phyloP scores from a whole-genome alignment of 78 protist species.

The Dictyostelium brefeldianum region DNA sequence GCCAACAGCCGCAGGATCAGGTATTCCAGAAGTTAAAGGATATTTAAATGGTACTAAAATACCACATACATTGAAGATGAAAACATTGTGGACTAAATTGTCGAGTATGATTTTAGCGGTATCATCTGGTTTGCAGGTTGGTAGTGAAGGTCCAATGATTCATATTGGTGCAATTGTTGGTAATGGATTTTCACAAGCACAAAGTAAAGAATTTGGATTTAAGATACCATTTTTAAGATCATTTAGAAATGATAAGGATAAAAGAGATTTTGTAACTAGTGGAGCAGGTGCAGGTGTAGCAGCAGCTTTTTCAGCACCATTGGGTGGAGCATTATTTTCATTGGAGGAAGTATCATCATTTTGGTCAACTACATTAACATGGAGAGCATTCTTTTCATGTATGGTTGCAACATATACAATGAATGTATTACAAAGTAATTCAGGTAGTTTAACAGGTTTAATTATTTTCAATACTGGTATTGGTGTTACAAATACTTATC shows the following conservation, averaged over 20 bases:
- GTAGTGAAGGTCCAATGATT: constrained; percentile 95
- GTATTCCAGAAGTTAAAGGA: constrained; percentile 94
- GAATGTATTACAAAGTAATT: constrained; percentile 54
- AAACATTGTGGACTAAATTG: constrained; percentile 86
- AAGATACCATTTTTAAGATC: constrained; percentile 57
- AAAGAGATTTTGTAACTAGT: constrained; percentile 90
- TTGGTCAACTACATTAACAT: constrained; percentile 90
- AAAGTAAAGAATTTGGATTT: constrained; percentile 76
- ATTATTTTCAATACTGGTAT: constrained; percentile 58
- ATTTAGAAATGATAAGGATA: constrained; percentile 92
- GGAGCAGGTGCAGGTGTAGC: constrained; percentile 98
- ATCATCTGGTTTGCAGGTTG: constrained; percentile 67
- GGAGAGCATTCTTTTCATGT: constrained; percentile 92
- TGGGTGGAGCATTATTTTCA: constrained; percentile 95
- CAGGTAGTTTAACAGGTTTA: neutral
- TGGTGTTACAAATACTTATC: constrained; percentile 1
- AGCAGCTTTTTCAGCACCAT: constrained; percentile 97
- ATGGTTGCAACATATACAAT: constrained; percentile 87
- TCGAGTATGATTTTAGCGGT: constrained; percentile 86
- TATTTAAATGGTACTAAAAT: constrained; percentile 85
- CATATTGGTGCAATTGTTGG: constrained; percentile 92
- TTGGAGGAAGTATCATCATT: constrained; percentile 94
- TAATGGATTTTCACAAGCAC: constrained; percentile 93
- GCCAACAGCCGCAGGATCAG: constrained; percentile 91
- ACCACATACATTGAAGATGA: constrained; percentile 52